Base-by-base conservation (phyloP, 176 grass and related monocot genomes). In the Hyparrhenia diplandra region DNA sequence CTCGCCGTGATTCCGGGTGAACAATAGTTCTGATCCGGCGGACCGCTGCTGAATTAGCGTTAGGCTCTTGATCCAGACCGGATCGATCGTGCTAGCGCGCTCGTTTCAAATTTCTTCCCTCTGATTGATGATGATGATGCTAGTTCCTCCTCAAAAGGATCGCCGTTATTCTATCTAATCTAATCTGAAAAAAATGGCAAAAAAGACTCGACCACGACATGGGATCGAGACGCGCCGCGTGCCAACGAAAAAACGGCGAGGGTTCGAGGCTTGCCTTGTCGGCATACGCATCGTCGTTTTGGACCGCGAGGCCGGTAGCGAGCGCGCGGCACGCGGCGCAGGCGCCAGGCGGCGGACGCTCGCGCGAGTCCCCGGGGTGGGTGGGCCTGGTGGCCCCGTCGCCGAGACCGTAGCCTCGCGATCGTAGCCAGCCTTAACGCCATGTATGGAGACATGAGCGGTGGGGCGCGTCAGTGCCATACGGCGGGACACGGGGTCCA, bases 221-320 rank as follows among this genome's bases (percentile, higher is more conserved):
- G 58, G 24, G 55, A 45, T 63, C 10, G 57, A 4, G 12, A 64
- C 55, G 57, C 13, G 45, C 16, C 24, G 61, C n/a, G 40, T n/a
- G 35, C 4, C 11, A 43, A 40, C 32, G 60, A 43, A 36, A n/a
- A 40, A 36, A 68, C 64, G 67, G 85, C 66, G 58, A 78, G 55
- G 20, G 16, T 82, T 77, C 10, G 80, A 31, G 80, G 49, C 21
- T 66, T 8, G 10, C 31, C 18, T 85, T 80, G 77, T 79, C 77
- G 54, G 71, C 8, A 62, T 18, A 24, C 78, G 35, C 39, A 29
- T 39, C n/a, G n/a, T n/a, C 30, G 46, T 12, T 30, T 71, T 64
- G 43, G 68, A 67, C 64, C 14, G 65, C 51, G 65, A 34, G 32
- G 52, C 73, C 42, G 76, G 73, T 75, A 1, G 36, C 74, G 18